Percentiles rank a stretch among this genome's conserved stretches.
These are phyloP conservation scores for Rhodomyrtus tomentosa DNA, from an alignment of 345 rosid species.

Conservation along the genomic window DNA sequence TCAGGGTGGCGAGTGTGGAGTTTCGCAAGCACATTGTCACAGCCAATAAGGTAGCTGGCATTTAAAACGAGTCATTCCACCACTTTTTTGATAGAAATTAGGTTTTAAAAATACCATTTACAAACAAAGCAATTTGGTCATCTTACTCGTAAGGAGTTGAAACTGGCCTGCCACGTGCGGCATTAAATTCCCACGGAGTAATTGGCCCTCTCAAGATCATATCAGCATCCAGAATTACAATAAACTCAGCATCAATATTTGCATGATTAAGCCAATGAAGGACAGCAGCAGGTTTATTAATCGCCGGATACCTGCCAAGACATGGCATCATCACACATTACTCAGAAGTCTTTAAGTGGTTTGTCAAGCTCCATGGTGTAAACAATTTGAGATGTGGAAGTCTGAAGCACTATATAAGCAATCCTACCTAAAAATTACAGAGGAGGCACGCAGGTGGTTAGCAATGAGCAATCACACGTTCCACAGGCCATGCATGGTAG, in stretches of 20 bases:
- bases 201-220: constrained; percentile 95
- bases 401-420: neutral
- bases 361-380: neutral
- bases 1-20: constrained; percentile 90
- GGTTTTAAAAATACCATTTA: neutral
- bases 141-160: constrained; percentile 98
- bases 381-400: neutral
- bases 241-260: constrained; percentile 70
- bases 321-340: neutral
- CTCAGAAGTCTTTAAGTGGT: neutral
- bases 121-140: neutral
- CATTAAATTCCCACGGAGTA: constrained; percentile 95
- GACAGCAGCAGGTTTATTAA: constrained; percentile 96
- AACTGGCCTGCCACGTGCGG: constrained; percentile 87
- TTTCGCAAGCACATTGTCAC: constrained; percentile 87
- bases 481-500: neutral
- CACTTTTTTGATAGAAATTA: neutral
- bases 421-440: neutral
- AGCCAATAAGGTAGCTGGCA: constrained; percentile 81
- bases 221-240: constrained; percentile 96
- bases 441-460: neutral
- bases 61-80: neutral
- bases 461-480: neutral
- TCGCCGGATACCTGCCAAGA: constrained; percentile 86
- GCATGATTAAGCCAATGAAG: constrained; percentile 99